Evolutionary conservation across 75 land plant genomes (phyloP).

Genomic region (Sequoiadendron giganteum): DNA sequence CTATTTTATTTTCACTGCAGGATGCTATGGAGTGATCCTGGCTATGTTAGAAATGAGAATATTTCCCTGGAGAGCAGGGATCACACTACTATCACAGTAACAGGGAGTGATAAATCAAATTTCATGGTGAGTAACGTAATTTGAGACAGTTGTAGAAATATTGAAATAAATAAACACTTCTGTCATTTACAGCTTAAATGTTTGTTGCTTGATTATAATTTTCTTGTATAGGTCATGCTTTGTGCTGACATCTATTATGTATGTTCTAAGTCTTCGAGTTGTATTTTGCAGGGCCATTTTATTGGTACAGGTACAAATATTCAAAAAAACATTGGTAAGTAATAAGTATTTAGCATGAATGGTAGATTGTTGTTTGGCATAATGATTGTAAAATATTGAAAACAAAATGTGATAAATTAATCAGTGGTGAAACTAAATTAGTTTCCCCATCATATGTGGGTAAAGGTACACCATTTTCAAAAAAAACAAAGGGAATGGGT

Average conservation of each 20-base stretch:
- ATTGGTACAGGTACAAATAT: neutral
- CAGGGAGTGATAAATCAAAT: neutral
- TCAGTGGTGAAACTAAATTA: neutral
- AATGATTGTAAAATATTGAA: neutral
- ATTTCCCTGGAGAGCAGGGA: neutral
- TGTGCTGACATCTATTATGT: neutral
- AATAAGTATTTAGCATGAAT: neutral
- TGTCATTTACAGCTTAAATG: neutral
- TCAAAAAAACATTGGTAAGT: neutral
- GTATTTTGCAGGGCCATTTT: constrained; percentile 9
- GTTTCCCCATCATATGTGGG: neutral
- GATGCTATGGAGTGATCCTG: constrained; percentile 9
- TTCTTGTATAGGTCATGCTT: neutral
- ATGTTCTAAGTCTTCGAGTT: neutral
- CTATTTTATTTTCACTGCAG: constrained; percentile 1
- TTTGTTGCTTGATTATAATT: neutral
- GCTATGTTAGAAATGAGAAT: constrained; percentile 5
- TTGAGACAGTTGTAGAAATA: neutral
- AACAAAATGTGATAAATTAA: neutral
- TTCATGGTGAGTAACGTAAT: neutral
- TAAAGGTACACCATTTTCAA: neutral
- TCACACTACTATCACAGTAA: neutral
- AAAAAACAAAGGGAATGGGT: neutral
- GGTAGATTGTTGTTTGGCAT: neutral
- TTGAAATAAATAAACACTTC: neutral